Conservation (phyloP, 2,329 filamentous ascomycete species). For the Neoarthrinium moseri region DNA sequence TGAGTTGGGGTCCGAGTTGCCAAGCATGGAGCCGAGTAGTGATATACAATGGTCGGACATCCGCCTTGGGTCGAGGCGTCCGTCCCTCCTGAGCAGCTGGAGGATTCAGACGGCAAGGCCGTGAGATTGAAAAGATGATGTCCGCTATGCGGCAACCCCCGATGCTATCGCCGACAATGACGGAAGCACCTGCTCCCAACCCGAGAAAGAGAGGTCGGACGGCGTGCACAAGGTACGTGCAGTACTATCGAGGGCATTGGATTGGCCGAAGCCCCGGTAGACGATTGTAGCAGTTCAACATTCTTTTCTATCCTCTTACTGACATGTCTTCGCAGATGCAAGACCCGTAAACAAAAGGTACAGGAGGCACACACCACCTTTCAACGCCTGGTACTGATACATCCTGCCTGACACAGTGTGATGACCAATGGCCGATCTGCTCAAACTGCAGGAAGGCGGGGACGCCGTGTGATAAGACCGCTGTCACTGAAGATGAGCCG, state of each 20-base stretch:
- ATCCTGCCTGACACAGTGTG: slow-evolving; percentile 30
- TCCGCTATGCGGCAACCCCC: slow-evolving; percentile 12
- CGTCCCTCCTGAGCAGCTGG: neutral
- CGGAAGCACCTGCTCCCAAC: slow-evolving; percentile 22
- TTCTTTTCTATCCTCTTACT: slow-evolving; percentile 1
- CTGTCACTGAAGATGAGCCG: slow-evolving; percentile 35
- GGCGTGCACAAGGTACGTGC: slow-evolving; percentile 33
- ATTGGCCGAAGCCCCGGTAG: neutral
- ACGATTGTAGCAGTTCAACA: neutral
- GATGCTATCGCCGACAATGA: slow-evolving; percentile 10
- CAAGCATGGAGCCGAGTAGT: neutral
- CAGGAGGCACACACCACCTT: slow-evolving; percentile 7
- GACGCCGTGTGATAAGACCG: slow-evolving; percentile 38
- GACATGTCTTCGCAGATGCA: slow-evolving; percentile 29
- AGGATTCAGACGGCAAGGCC: neutral
- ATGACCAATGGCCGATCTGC: slow-evolving; percentile 41
- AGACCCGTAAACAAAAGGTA: slow-evolving; percentile 43
- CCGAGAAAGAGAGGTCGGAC: slow-evolving; percentile 43
- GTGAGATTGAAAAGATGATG: neutral
- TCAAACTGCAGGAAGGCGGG: slow-evolving; percentile 43
- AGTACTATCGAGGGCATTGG: neutral
- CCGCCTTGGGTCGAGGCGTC: slow-evolving; percentile 1
- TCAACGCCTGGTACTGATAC: neutral
- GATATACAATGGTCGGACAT: slow-evolving; percentile 7
- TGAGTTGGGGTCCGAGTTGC: neutral